phyloP scores from a whole-genome alignment of 2,329 filamentous ascomycete species.

The Trichoderma breve region DNA sequence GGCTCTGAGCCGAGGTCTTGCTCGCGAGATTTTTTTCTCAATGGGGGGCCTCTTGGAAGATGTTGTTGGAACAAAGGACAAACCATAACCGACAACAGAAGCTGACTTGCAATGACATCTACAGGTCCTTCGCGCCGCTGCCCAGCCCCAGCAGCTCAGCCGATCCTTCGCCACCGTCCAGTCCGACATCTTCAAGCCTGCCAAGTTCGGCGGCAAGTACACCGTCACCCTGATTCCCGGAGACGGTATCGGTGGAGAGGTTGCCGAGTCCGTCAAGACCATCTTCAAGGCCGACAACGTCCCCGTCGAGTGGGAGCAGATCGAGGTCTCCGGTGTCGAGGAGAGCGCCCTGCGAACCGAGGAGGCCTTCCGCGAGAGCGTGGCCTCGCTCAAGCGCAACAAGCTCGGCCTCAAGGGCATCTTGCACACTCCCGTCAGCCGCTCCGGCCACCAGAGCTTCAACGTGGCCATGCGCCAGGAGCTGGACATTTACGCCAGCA shows the following conservation, averaged over 20 bases:
- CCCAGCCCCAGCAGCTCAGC: constrained; percentile 45
- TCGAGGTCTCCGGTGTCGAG: constrained; percentile 90
- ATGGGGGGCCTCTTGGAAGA: neutral
- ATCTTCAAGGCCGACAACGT: constrained; percentile 99
- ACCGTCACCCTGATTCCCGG: constrained; percentile 97
- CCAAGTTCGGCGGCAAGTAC: constrained; percentile 99
- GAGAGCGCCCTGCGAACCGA: constrained; percentile 80
- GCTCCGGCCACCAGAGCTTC: constrained; percentile 98
- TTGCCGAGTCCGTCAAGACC: constrained; percentile 96
- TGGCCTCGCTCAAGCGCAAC: constrained; percentile 94
- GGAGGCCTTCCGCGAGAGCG: constrained; percentile 91
- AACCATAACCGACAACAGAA: neutral
- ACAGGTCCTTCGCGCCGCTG: constrained; percentile 54
- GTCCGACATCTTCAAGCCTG: constrained; percentile 97
- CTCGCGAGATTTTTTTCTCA: neutral
- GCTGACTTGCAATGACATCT: constrained; percentile 27
- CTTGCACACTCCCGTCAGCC: constrained; percentile 93
- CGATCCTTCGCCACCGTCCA: constrained; percentile 76
- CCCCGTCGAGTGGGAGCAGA: constrained; percentile 97
- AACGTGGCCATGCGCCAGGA: constrained; percentile 99
- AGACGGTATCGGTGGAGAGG: constrained; percentile 97
- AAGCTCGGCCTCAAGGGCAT: constrained; percentile 99
- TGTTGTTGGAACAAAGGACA: neutral
- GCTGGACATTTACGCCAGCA: constrained; percentile 98
- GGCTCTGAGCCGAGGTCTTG: neutral